Evolutionary conservation across 2,329 filamentous ascomycete genomes (phyloP).

Genomic region (Xylariaceae sp.): DNA sequence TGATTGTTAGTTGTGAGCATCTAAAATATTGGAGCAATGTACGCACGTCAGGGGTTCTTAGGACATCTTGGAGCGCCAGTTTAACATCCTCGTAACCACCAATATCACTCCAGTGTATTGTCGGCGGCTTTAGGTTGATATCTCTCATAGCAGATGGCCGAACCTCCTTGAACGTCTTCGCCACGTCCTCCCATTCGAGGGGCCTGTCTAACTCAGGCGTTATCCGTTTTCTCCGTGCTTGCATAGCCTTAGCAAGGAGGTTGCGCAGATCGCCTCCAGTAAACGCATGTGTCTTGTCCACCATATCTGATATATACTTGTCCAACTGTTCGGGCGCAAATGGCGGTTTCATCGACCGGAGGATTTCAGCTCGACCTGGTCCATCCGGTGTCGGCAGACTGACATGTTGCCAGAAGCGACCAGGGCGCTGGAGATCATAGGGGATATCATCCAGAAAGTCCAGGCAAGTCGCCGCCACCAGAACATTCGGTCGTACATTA

Average conservation of each 20-base stretch:
- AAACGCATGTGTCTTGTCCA: conserved; percentile 78
- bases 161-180: conserved; percentile 61
- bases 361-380: conserved; percentile 64
- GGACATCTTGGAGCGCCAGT: conserved; percentile 48
- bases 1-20: conserved; percentile 13
- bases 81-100: conserved; percentile 79
- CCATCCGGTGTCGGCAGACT: conserved; percentile 73
- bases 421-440: conserved; percentile 56
- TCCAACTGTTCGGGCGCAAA: conserved; percentile 46
- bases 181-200: conserved; percentile 48
- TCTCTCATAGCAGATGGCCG: conserved; percentile 83
- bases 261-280: conserved; percentile 71
- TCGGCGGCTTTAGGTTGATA: conserved; percentile 81
- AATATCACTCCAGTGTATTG: conserved; percentile 80
- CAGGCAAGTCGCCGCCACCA: conserved; percentile 70
- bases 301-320: conserved; percentile 53
- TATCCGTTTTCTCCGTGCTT: conserved; percentile 24
- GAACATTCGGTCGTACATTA: conserved; percentile 48
- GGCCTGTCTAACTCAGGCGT: conserved; percentile 16
- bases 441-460: conserved; percentile 70
- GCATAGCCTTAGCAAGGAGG: conserved; percentile 51
- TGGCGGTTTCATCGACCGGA: conserved; percentile 53
- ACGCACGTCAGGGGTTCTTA: conserved; percentile 34
- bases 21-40: background rate
- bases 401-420: conserved; percentile 63